Conservation (phyloP, 177 flowering plant species). For the Vitis hybrid region DNA sequence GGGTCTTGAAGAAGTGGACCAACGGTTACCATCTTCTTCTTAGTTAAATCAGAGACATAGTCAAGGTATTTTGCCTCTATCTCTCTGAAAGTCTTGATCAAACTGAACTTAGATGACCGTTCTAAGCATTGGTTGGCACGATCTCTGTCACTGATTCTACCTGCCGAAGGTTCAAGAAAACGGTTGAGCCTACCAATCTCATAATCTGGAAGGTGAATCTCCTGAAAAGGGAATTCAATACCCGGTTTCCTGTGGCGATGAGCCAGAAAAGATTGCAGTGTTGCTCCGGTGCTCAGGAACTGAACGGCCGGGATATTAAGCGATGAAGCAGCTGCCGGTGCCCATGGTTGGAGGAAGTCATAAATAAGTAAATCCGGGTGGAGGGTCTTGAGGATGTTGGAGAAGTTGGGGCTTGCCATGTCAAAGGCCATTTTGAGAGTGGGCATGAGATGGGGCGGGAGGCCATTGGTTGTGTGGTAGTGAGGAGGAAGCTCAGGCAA, state of each 20-base stretch:
- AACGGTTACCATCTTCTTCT: background rate
- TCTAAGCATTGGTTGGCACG: background rate
- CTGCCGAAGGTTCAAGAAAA: background rate
- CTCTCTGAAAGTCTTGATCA: slow-evolving; percentile 3
- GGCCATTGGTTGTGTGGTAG: too few species aligned
- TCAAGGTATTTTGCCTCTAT: background rate
- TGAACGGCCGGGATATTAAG: slow-evolving; percentile 18
- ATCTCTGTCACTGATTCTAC: background rate
- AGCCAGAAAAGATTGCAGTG: background rate
- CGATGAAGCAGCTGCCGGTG: slow-evolving; percentile 10
- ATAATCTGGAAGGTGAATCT: slow-evolving; percentile 2
- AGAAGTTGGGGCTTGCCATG: slow-evolving; percentile 15
- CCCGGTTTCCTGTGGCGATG: too few species aligned
- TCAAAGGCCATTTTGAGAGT: slow-evolving; percentile 24
- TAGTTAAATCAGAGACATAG: too few species aligned
- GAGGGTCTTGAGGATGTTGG: slow-evolving; percentile 4
- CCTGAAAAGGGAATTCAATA: background rate
- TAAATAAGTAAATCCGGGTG: slow-evolving; percentile 24
- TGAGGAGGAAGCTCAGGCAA: slow-evolving; percentile 17
- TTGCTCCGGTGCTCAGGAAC: slow-evolving; percentile 9
- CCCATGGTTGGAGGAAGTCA: slow-evolving; percentile 26
- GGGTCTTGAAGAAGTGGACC: background rate
- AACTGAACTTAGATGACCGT: background rate
- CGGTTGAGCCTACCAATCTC: background rate
- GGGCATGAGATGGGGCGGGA: slow-evolving; percentile 19